Conservation (phyloP, 2,329 filamentous ascomycete species). For the Pseudogymnoascus sp. region DNA sequence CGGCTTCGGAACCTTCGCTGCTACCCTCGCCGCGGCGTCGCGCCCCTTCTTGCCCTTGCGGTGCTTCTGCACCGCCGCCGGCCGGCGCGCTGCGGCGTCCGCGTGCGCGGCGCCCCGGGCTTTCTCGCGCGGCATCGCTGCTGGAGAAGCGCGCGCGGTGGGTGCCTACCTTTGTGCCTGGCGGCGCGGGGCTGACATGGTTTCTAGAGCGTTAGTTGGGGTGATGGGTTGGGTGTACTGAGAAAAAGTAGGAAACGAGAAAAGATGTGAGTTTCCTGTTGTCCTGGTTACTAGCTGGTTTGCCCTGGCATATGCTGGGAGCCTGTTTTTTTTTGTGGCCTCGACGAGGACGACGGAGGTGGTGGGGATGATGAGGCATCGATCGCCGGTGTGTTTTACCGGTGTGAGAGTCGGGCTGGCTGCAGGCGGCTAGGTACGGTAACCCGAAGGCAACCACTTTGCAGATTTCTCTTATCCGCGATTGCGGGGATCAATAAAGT, state of each 20-base stretch:
- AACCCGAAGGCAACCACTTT: neutral
- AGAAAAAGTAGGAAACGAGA: no score
- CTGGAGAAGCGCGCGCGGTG: neutral
- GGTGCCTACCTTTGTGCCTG: neutral
- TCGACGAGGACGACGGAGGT: neutral
- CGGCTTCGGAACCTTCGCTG: no score
- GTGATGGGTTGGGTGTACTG: neutral
- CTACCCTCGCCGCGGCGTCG: no score
- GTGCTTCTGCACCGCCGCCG: constrained; percentile 5
- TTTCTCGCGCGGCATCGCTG: neutral
- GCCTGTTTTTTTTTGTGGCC: neutral
- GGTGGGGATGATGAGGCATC: neutral
- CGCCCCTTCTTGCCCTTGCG: constrained; percentile 11
- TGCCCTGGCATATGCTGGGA: neutral
- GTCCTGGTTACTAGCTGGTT: neutral
- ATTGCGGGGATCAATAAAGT: constrained; percentile 3
- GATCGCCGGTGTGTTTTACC: neutral
- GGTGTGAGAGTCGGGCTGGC: neutral
- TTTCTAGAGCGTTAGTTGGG: neutral
- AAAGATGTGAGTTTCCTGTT: neutral
- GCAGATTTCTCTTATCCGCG: constrained; percentile 2
- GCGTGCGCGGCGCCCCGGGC: neutral
- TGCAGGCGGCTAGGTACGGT: neutral
- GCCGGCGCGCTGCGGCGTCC: neutral
- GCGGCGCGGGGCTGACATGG: neutral